These are phyloP conservation scores for Balamuthia mandrillaris DNA, from an alignment of 208 protist species.

Conservation along the genomic window DNA sequence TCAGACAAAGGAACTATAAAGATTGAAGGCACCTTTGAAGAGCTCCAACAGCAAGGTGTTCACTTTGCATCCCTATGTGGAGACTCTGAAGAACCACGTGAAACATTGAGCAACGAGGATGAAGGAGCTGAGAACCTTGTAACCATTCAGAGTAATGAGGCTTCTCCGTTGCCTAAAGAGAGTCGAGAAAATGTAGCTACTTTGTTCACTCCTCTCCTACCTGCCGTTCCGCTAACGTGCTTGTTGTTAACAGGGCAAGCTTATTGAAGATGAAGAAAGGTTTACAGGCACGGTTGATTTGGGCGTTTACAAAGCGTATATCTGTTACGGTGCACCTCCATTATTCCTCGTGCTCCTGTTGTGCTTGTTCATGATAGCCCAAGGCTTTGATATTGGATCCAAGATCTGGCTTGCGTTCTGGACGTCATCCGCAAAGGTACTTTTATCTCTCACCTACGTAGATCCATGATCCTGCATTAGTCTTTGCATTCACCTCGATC, in stretches of 20 bases:
- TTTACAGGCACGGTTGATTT: constrained; percentile 44
- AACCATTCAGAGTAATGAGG: too few relatives aligned
- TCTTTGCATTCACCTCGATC: too few relatives aligned
- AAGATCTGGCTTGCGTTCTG: constrained; percentile 47
- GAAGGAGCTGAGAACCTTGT: too few relatives aligned
- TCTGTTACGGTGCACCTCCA: background rate
- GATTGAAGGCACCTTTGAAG: background rate
- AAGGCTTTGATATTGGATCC: too few relatives aligned
- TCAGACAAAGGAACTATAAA: background rate
- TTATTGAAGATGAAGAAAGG: constrained; percentile 42
- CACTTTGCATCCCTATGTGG: constrained; percentile 34
- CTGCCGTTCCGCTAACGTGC: too few relatives aligned
- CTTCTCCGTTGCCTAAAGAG: too few relatives aligned
- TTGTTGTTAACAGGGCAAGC: background rate
- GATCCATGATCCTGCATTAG: too few relatives aligned
- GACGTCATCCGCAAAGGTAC: background rate
- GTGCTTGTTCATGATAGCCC: background rate
- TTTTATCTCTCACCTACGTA: too few relatives aligned
- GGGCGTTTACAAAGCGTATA: constrained; percentile 41
- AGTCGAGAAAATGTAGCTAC: too few relatives aligned
- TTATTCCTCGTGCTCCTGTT: background rate
- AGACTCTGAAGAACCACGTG: background rate
- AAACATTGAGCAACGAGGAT: too few relatives aligned
- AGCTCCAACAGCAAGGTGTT: constrained; percentile 20
- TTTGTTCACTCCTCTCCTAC: too few relatives aligned